Evolutionary conservation across 2,329 filamentous ascomycete species (phyloP).

Genomic region (Colletotrichum musae): DNA sequence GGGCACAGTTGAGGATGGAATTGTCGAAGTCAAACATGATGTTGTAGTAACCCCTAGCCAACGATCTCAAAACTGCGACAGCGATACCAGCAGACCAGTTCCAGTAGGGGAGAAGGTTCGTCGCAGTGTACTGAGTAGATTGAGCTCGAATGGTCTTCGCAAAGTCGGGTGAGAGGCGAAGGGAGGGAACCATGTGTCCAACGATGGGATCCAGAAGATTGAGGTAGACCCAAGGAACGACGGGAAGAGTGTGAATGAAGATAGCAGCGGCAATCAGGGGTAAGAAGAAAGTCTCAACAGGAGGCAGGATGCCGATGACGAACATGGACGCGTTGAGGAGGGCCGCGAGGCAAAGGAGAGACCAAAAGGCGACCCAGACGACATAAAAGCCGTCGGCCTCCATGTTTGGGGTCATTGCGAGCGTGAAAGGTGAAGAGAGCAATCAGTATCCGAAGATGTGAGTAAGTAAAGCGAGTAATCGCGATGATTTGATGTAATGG

Average conservation of each 20-base stretch:
- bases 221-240: constrained; percentile 1
- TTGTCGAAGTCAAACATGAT: constrained; percentile 1
- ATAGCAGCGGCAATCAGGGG: background rate
- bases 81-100: background rate
- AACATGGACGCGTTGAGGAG: background rate
- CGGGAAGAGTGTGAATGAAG: background rate
- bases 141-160: background rate
- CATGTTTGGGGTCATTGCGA: background rate
- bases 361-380: background rate
- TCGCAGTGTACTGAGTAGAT: background rate
- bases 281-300: background rate
- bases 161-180: background rate
- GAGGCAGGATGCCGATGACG: background rate
- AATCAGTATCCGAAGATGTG: background rate
- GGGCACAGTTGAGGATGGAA: background rate
- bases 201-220: background rate
- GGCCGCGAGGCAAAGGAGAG: background rate
- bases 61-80: background rate
- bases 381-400: background rate
- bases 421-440: background rate
- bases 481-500: background rate
- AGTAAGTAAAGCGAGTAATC: background rate
- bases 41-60: background rate
- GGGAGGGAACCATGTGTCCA: background rate
- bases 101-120: background rate